Conservation (phyloP, 2,329 filamentous ascomycete genomes). For the Exserohilum turcica region DNA sequence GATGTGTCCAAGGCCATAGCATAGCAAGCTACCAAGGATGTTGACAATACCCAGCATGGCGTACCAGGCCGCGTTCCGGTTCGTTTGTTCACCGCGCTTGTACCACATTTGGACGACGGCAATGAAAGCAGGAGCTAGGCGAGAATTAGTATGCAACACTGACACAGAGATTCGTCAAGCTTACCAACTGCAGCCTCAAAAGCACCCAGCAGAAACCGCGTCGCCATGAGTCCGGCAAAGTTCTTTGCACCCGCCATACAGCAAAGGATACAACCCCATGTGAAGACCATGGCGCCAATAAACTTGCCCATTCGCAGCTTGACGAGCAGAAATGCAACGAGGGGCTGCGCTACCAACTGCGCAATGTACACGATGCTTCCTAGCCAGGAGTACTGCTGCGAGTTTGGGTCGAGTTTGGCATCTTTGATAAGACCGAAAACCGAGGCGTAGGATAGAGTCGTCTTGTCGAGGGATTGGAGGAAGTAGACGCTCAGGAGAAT, state of each 20-base stretch:
- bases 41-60: slow-evolving; percentile 65
- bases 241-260: slow-evolving; percentile 65
- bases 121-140: slow-evolving; percentile 38
- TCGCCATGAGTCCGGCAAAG: slow-evolving; percentile 64
- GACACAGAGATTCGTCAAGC: background rate
- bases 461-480: slow-evolving; percentile 67
- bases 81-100: slow-evolving; percentile 63
- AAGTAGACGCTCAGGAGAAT: slow-evolving; percentile 67
- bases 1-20: slow-evolving; percentile 65
- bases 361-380: slow-evolving; percentile 60
- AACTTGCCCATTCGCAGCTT: slow-evolving; percentile 67
- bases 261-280: slow-evolving; percentile 63
- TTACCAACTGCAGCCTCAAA: slow-evolving; percentile 65
- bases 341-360: slow-evolving; percentile 59
- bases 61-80: slow-evolving; percentile 64
- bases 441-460: slow-evolving; percentile 64
- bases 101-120: slow-evolving; percentile 60
- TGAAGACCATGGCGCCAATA: slow-evolving; percentile 57
- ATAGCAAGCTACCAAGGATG: slow-evolving; percentile 61
- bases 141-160: background rate
- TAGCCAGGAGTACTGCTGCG: slow-evolving; percentile 60
- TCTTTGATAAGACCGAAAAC: slow-evolving; percentile 67
- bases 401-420: slow-evolving; percentile 58
- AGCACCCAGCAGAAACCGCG: slow-evolving; percentile 69
- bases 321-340: slow-evolving; percentile 61